Evolutionary conservation across 345 rosid species (phyloP).

Genomic region (Atalantia buxifolia): DNA sequence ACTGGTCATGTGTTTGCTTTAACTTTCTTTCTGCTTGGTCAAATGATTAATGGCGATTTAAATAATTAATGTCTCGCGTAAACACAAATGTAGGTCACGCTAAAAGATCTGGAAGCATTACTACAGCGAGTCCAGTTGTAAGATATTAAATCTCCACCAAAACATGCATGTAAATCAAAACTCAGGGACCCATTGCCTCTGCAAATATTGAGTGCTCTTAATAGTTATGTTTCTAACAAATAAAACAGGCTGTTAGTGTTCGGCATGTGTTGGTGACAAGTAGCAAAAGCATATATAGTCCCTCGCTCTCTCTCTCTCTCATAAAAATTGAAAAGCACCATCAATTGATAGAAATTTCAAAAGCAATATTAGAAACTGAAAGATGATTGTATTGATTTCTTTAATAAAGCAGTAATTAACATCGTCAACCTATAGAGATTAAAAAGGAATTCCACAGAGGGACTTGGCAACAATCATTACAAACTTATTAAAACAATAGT

Average conservation of each 20-base stretch:
- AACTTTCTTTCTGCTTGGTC: background rate
- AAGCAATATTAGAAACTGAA: too few species aligned
- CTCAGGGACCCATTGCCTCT: background rate
- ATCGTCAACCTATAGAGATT: background rate
- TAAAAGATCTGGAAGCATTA: background rate
- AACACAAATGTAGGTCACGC: background rate
- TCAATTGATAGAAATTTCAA: background rate
- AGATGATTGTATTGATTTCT: background rate
- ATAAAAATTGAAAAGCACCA: background rate
- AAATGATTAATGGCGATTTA: background rate
- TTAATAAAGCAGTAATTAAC: background rate
- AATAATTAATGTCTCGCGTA: background rate
- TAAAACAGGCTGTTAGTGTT: background rate
- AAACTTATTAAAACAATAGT: background rate
- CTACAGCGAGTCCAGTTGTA: background rate
- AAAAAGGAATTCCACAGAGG: constrained; percentile 13
- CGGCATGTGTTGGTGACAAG: background rate
- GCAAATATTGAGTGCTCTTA: background rate
- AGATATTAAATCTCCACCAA: background rate
- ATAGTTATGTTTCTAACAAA: background rate
- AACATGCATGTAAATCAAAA: background rate
- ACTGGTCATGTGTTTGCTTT: background rate
- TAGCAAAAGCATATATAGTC: background rate
- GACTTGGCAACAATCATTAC: constrained; percentile 15
- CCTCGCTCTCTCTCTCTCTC: background rate